These are phyloP conservation scores for Kalanchoe fedtschenkoi DNA, from an alignment of 164 flowering plant genomes.

Conservation along the genomic window DNA sequence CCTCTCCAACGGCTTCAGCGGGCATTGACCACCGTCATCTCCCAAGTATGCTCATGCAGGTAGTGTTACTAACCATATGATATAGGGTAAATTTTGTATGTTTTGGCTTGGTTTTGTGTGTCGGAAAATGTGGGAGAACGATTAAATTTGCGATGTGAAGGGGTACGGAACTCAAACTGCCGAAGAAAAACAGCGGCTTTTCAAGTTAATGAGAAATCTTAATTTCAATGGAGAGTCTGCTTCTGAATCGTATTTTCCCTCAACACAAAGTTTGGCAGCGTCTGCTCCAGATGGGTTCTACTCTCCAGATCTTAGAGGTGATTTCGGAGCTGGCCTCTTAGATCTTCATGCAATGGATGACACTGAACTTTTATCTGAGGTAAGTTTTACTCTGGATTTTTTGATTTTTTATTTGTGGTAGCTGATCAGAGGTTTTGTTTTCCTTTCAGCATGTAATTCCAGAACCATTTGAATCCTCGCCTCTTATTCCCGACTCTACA, in stretches of 20 bases:
- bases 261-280: constrained; percentile 42
- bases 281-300: constrained; percentile 55
- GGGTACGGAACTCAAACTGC: constrained; percentile 95
- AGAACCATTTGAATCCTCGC: constrained; percentile 91
- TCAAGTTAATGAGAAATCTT: constrained; percentile 80
- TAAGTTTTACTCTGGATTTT: constrained; percentile 13
- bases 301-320: constrained; percentile 82
- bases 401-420: not conserved
- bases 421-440: constrained; percentile 7
- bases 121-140: not conserved
- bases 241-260: constrained; percentile 69
- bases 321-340: constrained; percentile 97
- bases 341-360: constrained; percentile 99
- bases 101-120: not conserved
- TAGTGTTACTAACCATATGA: constrained; percentile 11
- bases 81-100: not conserved
- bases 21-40: constrained; percentile 69
- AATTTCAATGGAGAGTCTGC: constrained; percentile 81
- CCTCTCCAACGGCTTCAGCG: constrained; percentile 79
- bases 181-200: constrained; percentile 92
- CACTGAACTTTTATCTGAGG: constrained; percentile 92
- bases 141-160: constrained; percentile 22
- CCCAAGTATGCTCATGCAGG: constrained; percentile 89
- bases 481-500: constrained; percentile 54
- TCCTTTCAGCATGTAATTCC: constrained; percentile 67